Evolutionary conservation across 768 basidiomycete species (phyloP).

Genomic region (Candolleomyces efflorescens): DNA sequence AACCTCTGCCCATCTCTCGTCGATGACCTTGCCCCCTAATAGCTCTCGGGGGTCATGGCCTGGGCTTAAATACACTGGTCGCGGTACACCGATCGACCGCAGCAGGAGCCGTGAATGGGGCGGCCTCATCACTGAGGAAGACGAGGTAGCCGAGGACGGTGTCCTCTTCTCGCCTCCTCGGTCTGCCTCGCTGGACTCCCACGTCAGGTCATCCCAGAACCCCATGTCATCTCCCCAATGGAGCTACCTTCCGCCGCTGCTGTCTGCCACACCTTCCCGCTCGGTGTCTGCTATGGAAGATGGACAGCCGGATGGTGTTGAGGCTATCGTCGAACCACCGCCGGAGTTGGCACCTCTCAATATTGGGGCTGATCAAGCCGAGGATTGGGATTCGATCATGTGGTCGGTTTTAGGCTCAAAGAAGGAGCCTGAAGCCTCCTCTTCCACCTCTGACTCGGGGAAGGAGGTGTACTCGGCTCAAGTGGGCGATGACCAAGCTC

Average conservation of each 20-base stretch:
- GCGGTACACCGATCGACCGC: conserved; percentile 46
- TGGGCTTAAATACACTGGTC: conserved; percentile 38
- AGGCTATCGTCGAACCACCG: conserved; percentile 16
- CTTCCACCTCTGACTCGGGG: conserved; percentile 12
- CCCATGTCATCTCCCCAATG: conserved; percentile 33
- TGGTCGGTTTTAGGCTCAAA: conserved; percentile 30
- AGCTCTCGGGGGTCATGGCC: conserved; percentile 41
- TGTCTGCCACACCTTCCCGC: conserved; percentile 18
- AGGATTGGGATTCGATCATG: conserved; percentile 40
- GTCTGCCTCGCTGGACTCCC: conserved; percentile 38
- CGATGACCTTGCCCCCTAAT: conserved; percentile 21
- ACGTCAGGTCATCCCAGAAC: conserved; percentile 17
- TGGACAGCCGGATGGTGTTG: not conserved
- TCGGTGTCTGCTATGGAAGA: conserved; percentile 1
- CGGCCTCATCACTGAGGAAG: conserved; percentile 21
- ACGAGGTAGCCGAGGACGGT: conserved; percentile 42
- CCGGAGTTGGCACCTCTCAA: conserved; percentile 29
- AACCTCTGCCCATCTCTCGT: conserved; percentile 14
- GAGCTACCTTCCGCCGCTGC: conserved; percentile 28
- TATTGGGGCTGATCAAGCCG: conserved; percentile 27
- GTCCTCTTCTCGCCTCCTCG: conserved; percentile 34
- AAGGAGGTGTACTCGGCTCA: conserved; percentile 1
- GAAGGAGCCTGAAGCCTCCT: conserved; percentile 10
- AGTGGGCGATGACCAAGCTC: conserved; percentile 2
- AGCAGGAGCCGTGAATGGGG: conserved; percentile 43